phyloP scores from a whole-genome alignment of 129 eudicot genomes.

The Tanacetum coccineum region DNA sequence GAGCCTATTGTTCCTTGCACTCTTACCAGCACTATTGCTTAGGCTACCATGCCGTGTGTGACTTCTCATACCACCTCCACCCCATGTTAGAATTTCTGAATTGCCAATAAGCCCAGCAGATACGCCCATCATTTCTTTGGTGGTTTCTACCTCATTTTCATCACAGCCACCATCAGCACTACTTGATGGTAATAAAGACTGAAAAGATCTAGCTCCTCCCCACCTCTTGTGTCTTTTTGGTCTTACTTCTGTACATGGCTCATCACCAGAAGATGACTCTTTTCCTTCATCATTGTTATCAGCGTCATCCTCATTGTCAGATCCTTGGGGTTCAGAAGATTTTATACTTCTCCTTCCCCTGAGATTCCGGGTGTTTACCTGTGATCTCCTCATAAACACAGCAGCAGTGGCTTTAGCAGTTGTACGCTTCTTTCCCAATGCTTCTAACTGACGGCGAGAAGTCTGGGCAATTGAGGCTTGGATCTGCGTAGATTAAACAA shows the following conservation, averaged over 20 bases:
- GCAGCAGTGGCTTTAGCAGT: slow-evolving; percentile 48
- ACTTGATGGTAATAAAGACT: slow-evolving; percentile 27
- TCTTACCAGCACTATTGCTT: slow-evolving; percentile 47
- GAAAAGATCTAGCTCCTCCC: slow-evolving; percentile 42
- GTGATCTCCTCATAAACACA: slow-evolving; percentile 43
- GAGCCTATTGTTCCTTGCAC: slow-evolving; percentile 42
- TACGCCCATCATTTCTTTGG: slow-evolving; percentile 10
- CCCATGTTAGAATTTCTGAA: slow-evolving; percentile 66
- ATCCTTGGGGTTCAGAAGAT: slow-evolving; percentile 34
- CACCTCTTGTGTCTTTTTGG: slow-evolving; percentile 53
- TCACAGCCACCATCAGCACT: slow-evolving; percentile 30
- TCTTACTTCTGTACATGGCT: slow-evolving; percentile 38
- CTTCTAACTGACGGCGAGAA: slow-evolving; percentile 76
- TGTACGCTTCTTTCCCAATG: slow-evolving; percentile 70
- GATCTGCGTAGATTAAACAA: slow-evolving; percentile 40
- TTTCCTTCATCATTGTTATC: slow-evolving; percentile 24
- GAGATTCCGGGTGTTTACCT: slow-evolving; percentile 26
- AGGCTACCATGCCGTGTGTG: slow-evolving; percentile 60
- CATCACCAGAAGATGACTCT: slow-evolving; percentile 28
- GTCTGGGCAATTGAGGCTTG: slow-evolving; percentile 92
- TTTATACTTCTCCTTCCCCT: slow-evolving; percentile 29
- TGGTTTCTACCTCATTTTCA: slow-evolving; percentile 30
- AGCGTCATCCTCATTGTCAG: slow-evolving; percentile 28
- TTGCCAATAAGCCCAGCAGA: slow-evolving; percentile 29
- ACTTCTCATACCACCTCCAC: slow-evolving; percentile 76